Conservation (phyloP, 768 basidiomycete genomes). For the Tulasnella sp. region DNA sequence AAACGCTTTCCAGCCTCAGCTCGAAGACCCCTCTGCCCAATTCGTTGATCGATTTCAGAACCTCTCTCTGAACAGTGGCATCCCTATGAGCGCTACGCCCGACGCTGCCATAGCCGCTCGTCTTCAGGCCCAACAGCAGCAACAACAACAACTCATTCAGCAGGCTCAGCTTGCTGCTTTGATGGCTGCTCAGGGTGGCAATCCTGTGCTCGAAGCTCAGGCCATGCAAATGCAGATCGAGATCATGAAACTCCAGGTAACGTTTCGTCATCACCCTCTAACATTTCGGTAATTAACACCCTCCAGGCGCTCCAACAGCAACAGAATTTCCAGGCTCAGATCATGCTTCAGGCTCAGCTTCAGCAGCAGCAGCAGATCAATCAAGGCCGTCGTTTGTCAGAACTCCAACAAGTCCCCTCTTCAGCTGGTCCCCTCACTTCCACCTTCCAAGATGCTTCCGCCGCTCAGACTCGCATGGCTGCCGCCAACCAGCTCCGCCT, state of each 20-base stretch:
- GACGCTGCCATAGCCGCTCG: constrained; percentile 50
- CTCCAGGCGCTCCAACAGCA: constrained; percentile 45
- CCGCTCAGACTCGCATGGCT: constrained; percentile 11
- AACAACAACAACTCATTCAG: constrained; percentile 37
- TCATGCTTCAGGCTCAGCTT: constrained; percentile 16
- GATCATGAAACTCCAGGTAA: constrained; percentile 66
- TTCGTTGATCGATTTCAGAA: constrained; percentile 45
- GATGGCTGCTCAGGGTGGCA: background rate
- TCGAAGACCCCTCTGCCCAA: constrained; percentile 38
- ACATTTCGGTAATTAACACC: constrained; percentile 40
- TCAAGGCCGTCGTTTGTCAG: constrained; percentile 38
- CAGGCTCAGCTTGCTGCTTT: constrained; percentile 29
- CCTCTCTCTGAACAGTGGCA: constrained; percentile 36
- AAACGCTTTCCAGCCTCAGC: constrained; percentile 28
- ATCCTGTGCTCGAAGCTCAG: constrained; percentile 31
- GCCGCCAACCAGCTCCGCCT: constrained; percentile 37
- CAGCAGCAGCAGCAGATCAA: constrained; percentile 28
- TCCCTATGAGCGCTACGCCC: constrained; percentile 52
- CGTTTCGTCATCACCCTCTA: constrained; percentile 20
- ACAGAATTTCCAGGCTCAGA: constrained; percentile 27
- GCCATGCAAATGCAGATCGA: constrained; percentile 75
- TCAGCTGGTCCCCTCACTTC: constrained; percentile 59
- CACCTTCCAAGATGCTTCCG: constrained; percentile 38
- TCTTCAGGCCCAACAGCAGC: constrained; percentile 44
- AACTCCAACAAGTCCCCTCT: constrained; percentile 44